Base-by-base conservation (phyloP, 371 early-diverging fungal genomes). In the Phascolomyces articulosus region DNA sequence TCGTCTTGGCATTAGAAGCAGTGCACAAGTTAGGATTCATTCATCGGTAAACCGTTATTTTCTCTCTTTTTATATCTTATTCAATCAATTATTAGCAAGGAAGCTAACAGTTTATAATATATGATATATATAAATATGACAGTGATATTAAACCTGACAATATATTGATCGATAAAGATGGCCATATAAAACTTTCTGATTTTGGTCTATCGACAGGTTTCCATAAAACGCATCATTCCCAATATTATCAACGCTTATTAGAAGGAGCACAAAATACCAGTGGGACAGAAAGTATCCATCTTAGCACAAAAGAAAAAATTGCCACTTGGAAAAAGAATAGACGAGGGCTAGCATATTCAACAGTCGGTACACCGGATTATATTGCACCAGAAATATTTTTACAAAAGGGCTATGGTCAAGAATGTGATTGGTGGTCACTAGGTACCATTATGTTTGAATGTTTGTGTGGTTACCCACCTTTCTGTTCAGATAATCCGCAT, bases 371-470 rank as follows among this genome's bases (percentile, higher is more conserved):
- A 1, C 96, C 97, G 0, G 98, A 98, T 76, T 97, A 97, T 71
- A 96, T 99, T 82, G 98, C 98, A 18, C 96, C 97, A 13, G 98
- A 98, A 79, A 93, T 97, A 60, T 97, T 97, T 72, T 71, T 91
- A 68, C 93, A 93, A 55, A 89, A 91, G 57, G 97, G 99, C 2
- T 99, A 99, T 82, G 94, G 96, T 49, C 93, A 95, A 74, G 95
- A 94, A 49, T 97, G 96, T 71, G 99, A 99, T 85, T 97, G 98
- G 94, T 99, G 99, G 99, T 94, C 97, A 8, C 76, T 99, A 6
- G 99, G 99, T 6, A 96, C 98, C 3, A 95, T 99, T 66, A 92
- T 99, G 88, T 99, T 93, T 76, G 99, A 99, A 75, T 91, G 98
- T 64, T 82, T 98, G 49, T 92, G 95, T 48, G 98, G 98, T 1